Percentiles rank a stretch among this genome's conserved stretches.
Conservation (phyloP, 768 basidiomycete species). For the Suillus brevipes region DNA sequence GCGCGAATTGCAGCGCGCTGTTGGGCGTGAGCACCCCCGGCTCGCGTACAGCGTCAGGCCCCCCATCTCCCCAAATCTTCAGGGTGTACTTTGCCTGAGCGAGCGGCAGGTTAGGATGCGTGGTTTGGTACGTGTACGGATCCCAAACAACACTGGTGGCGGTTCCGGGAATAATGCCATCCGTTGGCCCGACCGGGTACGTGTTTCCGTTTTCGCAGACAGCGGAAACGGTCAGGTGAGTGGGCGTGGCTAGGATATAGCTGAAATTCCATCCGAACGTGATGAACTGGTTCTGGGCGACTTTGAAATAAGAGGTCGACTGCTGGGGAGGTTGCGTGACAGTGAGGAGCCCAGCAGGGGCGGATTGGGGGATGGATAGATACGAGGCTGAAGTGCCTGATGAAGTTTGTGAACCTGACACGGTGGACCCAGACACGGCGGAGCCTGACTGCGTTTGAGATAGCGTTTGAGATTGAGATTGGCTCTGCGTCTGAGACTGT, state of each 20-base stretch:
- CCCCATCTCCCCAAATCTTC: conserved; percentile 80
- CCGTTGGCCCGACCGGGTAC: conserved; percentile 80
- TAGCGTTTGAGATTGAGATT: conserved; percentile 14
- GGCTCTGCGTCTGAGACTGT: conserved; percentile 1
- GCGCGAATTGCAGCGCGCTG: conserved; percentile 71
- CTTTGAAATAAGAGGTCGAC: conserved; percentile 85
- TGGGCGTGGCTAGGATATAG: conserved; percentile 66
- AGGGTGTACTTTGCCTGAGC: conserved; percentile 78
- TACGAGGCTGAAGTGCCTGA: conserved; percentile 11
- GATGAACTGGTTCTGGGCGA: conserved; percentile 68
- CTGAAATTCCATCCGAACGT: conserved; percentile 95
- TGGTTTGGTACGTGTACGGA: conserved; percentile 68
- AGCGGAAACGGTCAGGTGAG: conserved; percentile 77
- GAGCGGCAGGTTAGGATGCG: conserved; percentile 60
- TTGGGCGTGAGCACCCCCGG: conserved; percentile 73
- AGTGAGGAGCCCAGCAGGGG: conserved; percentile 63
- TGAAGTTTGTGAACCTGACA: conserved; percentile 10
- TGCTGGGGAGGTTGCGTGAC: conserved; percentile 83
- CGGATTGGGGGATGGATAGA: conserved; percentile 47
- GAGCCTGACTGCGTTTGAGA: conserved; percentile 12
- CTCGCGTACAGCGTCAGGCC: conserved; percentile 54
- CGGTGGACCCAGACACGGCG: conserved; percentile 1
- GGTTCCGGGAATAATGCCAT: conserved; percentile 69
- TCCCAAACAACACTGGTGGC: conserved; percentile 81
- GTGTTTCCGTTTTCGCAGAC: conserved; percentile 86